Evolutionary conservation across 371 early-diverging fungal genomes (phyloP).

Genomic region (Polyrhizophydium stewartii): DNA sequence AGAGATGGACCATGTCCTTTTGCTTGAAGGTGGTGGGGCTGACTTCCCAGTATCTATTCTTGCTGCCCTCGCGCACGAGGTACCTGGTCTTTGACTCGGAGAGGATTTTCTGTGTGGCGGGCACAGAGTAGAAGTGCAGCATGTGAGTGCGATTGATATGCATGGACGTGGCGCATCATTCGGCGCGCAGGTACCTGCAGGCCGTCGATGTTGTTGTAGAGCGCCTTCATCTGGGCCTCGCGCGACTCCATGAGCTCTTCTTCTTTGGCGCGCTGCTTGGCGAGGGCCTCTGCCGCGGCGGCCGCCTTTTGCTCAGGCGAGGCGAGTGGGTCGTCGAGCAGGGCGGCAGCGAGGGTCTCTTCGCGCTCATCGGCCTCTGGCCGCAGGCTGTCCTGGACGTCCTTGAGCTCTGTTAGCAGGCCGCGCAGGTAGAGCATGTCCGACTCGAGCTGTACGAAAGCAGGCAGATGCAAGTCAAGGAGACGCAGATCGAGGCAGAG

Average conservation of each 20-base stretch:
- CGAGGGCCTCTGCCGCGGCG: not conserved
- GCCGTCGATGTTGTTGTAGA: slow-evolving; percentile 78
- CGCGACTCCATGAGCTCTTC: slow-evolving; percentile 13
- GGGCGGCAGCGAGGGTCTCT: not conserved
- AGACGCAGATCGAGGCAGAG: not conserved
- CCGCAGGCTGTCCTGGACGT: slow-evolving; percentile 55
- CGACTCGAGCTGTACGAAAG: slow-evolving; percentile 51
- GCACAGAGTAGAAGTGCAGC: no score
- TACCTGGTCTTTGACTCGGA: slow-evolving; percentile 71
- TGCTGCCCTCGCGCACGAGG: slow-evolving; percentile 70
- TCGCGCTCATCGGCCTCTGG: not conserved
- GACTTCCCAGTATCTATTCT: slow-evolving; percentile 65
- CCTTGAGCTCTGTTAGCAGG: slow-evolving; percentile 62
- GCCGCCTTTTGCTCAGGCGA: slow-evolving; percentile 3
- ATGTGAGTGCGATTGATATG: slow-evolving; percentile 3
- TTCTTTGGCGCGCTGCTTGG: slow-evolving; percentile 4
- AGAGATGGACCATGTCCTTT: slow-evolving; percentile 71
- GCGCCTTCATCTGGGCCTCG: slow-evolving; percentile 54
- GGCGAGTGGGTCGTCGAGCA: not conserved
- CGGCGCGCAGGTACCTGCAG: slow-evolving; percentile 51
- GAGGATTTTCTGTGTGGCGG: slow-evolving; percentile 56
- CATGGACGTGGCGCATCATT: not conserved
- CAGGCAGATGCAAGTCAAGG: no score
- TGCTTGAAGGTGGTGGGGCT: slow-evolving; percentile 64
- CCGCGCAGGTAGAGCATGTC: slow-evolving; percentile 68